Conservation (phyloP, 139 green algal species). For the Auxenochlorella pyrenoidosa region DNA sequence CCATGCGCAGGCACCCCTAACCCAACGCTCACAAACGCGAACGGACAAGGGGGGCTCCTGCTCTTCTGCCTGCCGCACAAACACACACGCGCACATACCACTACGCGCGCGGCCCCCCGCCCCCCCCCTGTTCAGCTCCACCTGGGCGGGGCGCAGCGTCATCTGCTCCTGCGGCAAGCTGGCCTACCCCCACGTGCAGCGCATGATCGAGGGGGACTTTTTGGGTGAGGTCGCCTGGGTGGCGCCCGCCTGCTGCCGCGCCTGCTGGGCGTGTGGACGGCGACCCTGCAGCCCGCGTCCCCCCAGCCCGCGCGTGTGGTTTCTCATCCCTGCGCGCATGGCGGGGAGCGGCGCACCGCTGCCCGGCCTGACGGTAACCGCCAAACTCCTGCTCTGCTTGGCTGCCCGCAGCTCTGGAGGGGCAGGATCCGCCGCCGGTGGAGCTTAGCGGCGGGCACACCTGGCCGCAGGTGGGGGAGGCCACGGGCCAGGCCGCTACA, state of each 20-base stretch:
- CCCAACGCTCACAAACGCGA: too few relatives aligned
- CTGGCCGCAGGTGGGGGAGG: conserved; percentile 70
- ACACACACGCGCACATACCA: not conserved
- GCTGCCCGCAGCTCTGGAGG: conserved; percentile 12
- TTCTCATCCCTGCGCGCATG: too few relatives aligned
- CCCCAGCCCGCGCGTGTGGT: too few relatives aligned
- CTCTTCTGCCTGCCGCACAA: not conserved
- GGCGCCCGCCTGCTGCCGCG: too few relatives aligned
- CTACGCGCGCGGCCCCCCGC: not conserved
- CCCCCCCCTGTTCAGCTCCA: conserved; percentile 11
- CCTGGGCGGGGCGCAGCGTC: conserved; percentile 79
- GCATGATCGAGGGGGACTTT: conserved; percentile 89
- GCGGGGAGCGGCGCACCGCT: too few relatives aligned
- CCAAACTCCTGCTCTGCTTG: too few relatives aligned
- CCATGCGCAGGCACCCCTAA: too few relatives aligned
- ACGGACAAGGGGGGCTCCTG: too few relatives aligned
- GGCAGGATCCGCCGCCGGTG: conserved; percentile 17
- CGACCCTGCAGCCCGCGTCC: too few relatives aligned
- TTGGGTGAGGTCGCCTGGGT: not conserved
- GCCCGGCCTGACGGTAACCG: too few relatives aligned
- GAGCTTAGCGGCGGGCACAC: conserved; percentile 60
- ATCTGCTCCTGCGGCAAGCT: conserved; percentile 93
- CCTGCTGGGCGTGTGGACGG: too few relatives aligned
- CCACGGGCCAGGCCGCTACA: not conserved
- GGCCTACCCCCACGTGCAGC: conserved; percentile 88